Conservation (phyloP, 495 filamentous ascomycete genomes). For the Symbiotaphrina buchneri region DNA sequence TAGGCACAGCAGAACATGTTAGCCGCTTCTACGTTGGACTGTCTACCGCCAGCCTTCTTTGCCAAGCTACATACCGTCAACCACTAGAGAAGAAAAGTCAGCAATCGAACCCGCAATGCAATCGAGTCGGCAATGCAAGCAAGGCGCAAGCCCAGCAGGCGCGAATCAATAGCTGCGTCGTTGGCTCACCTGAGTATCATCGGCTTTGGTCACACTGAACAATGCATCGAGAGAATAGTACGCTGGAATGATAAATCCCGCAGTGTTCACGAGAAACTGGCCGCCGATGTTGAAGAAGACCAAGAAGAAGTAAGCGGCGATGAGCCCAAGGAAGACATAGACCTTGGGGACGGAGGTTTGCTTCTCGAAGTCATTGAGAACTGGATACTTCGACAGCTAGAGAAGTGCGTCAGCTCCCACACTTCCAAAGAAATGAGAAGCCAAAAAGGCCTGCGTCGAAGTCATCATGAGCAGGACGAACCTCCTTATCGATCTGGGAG, state of each 20-base stretch:
- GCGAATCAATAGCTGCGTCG: too few species aligned
- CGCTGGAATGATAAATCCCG: slow-evolving; percentile 79
- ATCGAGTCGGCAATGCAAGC: too few species aligned
- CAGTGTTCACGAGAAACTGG: slow-evolving; percentile 88
- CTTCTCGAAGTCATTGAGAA: slow-evolving; percentile 90
- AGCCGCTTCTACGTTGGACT: too few species aligned
- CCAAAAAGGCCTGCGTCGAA: not conserved
- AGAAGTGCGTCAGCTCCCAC: too few species aligned
- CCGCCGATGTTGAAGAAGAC: slow-evolving; percentile 98
- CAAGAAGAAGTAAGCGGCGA: slow-evolving; percentile 84
- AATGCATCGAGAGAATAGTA: slow-evolving; percentile 90
- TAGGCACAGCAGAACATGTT: slow-evolving; percentile 14
- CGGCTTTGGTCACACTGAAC: slow-evolving; percentile 55
- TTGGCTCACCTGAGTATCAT: slow-evolving; percentile 67
- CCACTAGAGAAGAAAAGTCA: slow-evolving; percentile 24
- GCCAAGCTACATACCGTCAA: slow-evolving; percentile 39
- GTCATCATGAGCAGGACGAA: slow-evolving; percentile 24
- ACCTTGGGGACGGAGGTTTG: slow-evolving; percentile 90
- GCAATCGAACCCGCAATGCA: too few species aligned
- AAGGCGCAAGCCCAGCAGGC: too few species aligned
- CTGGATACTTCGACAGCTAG: slow-evolving; percentile 89
- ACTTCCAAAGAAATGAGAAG: not conserved
- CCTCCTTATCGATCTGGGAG: slow-evolving; percentile 92
- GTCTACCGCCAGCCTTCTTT: too few species aligned
- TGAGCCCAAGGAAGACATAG: slow-evolving; percentile 75